Base-by-base conservation (phyloP, 2,329 filamentous ascomycete species). In the Thelonectria blattea region DNA sequence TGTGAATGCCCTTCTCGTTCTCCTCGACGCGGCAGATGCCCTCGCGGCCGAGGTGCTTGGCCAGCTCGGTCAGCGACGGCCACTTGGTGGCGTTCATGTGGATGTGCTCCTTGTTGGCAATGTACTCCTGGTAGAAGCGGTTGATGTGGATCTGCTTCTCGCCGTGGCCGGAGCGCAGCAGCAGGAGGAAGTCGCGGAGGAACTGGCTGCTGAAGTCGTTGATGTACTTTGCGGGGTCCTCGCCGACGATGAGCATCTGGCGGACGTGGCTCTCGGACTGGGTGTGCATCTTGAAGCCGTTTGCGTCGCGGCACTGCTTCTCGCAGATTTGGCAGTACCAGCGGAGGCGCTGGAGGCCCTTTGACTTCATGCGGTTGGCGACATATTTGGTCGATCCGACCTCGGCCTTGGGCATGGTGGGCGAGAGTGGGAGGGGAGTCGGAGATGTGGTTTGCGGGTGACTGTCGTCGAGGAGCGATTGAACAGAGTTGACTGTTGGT, bases 11-110 rank as follows among this genome's bases (percentile, higher is more conserved):
- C 75, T 97, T 94, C 6, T 87, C 87, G 42, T 88, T 92, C 75
- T 98, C 94, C 75, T 98, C 93, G 0, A 98, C 93, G 30, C 91
- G 83, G 70, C 92, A 96, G 47, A 97, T 88, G 0, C 94, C 91
- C 75, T 98, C 93, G 20, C 91, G 81, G 0, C 94, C 93, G 1
- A 99, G 79, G 71, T 91, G 81, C 72, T 97, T 96, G 14, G 91
- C 92, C 73, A 97, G 96, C 69, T 98, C 93, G 3, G 93, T 94
- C 68, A 99, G 78, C 55, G 87, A 91, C 4, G 89, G 86, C 93
- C 93, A 98, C 71, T 90, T 89, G 0, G 95, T 98, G 8, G 92
- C 83, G 76, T 97, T 97, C 91, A 98, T 93, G 74, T 98, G 95
- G 9, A 95, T 81, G 73, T 98, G 94, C 71, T 92, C 85, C 75